Base-by-base conservation (phyloP, 2,329 filamentous ascomycete genomes). In the Paraconiothyrium sp. region DNA sequence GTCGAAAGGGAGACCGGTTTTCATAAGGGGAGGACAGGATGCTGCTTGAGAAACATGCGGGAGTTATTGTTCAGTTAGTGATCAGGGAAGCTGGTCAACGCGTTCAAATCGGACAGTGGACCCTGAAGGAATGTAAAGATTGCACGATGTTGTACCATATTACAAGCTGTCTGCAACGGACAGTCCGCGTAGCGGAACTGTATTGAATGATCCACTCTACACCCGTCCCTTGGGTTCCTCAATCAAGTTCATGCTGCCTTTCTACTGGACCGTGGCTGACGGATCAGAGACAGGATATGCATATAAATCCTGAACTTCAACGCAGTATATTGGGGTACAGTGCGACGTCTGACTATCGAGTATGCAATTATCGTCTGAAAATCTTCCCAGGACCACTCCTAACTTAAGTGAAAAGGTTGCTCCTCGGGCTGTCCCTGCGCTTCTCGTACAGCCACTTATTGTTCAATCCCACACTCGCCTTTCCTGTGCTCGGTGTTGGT, bases 381-480 rank as follows among this genome's bases (percentile, higher is more conserved):
- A 35, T 20, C 27, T 57, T n/a, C 48, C 56, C 34, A 14, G 7
- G 10, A 7, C 27, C 37, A 30, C 20, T 54, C 35, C 22, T 39
- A 24, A 24, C 54, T 70, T 51, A 76, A 9, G 60, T 65, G 61
- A 77, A 77, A 54, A 78, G 54, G 50, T 62, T 72, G 57, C 69
- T 77, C 56, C 71, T 64, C 34, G 68, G 85, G 81, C 76, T 88
- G 76, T 76, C 89, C 82, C 71, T 74, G 20, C 91, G 90, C 80
- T 89, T 92, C 79, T 97, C 93, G 75, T 97, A 98, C 62, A 97
- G 79, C 94, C 94, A 98, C 81, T 95, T 97, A 81, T 89, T 97
- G 79, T 94, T 97, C 74, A 97, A 75, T 0, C 89, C 89, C 56
- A 96, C 88, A 67, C 88, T 93, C 46, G 90, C 89, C 59, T 88